Evolutionary conservation across 73 alveolate genomes (phyloP), one percentile per base, ranked within the genome.

Genomic region (Symbiodinium pilosum): DNA sequence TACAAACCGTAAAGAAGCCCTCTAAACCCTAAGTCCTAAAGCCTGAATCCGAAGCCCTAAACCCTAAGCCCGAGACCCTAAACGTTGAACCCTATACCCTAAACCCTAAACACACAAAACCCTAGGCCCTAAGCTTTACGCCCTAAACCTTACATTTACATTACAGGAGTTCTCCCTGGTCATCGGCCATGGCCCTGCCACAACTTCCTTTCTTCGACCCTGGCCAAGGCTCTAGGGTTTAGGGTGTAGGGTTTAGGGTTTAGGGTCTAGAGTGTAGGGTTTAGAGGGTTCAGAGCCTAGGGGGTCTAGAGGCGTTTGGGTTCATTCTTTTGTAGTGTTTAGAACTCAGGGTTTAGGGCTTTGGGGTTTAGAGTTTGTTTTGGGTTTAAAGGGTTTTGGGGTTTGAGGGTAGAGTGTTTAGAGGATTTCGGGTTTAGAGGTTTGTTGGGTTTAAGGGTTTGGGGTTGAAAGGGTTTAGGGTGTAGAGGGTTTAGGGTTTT

Each of bases 141-240:
- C 71, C 71, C 71, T 3, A 54, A 54, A 54, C 26, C 69, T 28
- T 28, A 18, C 14, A 52, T 47, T 47, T 16, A 39, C 41, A 21
- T n/a, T 64, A 0, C 97, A 91, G 77, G 98, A 93, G 84, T 93
- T 88, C 92, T 93, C 98, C 69, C 83, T 93, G 71, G 98, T 93
- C 42, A 64, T 93, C 26, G 98, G 98, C 68, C 98, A 93, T 28
- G 98, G 98, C 84, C 98, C 98, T 0, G 98, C 98, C 38, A 93
- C 98, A 36, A 75, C 93, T 14, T 42, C 81, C 71, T 77, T 47
- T 47, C 54, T 93, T 34, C 56, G 98, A 14, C 98, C 98, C 9
- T 93, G 98, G 98, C 98, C 98, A 26, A 93, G 98, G 93, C 18
- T n/a, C n/a, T n/a, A 9, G 40, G 16, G 38, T 36, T 0, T 28